Percentiles rank a stretch among this genome's conserved stretches.
Evolutionary conservation across 495 filamentous ascomycete genomes (phyloP).

Genomic region (Pyrenula massariospora): DNA sequence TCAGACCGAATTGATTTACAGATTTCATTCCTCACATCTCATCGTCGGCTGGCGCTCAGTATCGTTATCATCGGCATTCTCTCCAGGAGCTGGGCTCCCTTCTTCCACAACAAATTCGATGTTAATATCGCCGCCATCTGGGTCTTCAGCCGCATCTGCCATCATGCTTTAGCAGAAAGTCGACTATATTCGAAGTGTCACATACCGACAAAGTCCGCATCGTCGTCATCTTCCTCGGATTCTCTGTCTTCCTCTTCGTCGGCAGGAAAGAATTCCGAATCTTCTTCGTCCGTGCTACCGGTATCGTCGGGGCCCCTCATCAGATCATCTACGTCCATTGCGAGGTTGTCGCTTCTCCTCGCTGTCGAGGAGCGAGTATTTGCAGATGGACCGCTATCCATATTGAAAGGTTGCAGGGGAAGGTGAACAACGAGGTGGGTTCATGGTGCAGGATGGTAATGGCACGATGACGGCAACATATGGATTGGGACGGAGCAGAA

Average conservation of each 20-base stretch:
- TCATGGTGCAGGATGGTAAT: too few species aligned
- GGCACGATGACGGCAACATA: too few species aligned
- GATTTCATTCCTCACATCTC: background rate
- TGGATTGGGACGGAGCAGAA: too few species aligned
- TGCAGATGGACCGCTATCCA: background rate
- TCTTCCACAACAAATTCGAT: slow-evolving; percentile 6
- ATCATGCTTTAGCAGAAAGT: slow-evolving; percentile 8
- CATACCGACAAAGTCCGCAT: slow-evolving; percentile 8
- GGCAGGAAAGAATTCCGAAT: background rate
- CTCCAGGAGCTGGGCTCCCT: background rate
- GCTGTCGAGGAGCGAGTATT: background rate
- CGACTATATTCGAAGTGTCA: slow-evolving; percentile 5
- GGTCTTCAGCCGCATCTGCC: slow-evolving; percentile 14
- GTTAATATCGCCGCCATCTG: slow-evolving; percentile 17
- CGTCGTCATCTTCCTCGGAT: slow-evolving; percentile 22
- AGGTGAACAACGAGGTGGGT: too few species aligned
- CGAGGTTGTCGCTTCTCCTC: background rate
- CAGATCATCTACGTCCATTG: background rate
- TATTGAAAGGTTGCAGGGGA: too few species aligned
- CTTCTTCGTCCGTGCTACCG: background rate
- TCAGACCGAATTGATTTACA: background rate
- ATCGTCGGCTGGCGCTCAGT: background rate
- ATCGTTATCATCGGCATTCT: slow-evolving; percentile 6
- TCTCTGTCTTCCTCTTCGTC: slow-evolving; percentile 29
- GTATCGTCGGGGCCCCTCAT: background rate